A percentile compares a stretch with the other conserved stretches of the same genome.
These are phyloP conservation scores for Rhypophila decipiens DNA, from an alignment of 495 filamentous ascomycete genomes.

Conservation along the genomic window DNA sequence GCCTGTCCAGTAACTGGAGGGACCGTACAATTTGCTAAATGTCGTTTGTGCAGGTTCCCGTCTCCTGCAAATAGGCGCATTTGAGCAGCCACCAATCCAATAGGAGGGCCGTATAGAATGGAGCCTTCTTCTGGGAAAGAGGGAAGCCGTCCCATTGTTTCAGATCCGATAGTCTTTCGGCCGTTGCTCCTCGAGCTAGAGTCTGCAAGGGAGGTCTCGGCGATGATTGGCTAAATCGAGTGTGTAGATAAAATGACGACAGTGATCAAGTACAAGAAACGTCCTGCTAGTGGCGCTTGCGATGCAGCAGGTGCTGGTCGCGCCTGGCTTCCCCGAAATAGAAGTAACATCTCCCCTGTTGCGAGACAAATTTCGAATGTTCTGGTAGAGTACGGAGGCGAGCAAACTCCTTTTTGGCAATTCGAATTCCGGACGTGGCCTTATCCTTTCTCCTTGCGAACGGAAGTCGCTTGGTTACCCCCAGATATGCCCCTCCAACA, in stretches of 20 bases:
- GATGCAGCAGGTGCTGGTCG: neutral
- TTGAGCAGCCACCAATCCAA: slow-evolving; percentile 24
- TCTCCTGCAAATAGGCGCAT: slow-evolving; percentile 25
- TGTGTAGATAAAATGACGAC: slow-evolving; percentile 2
- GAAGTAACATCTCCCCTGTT: slow-evolving; percentile 2
- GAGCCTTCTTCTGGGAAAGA: slow-evolving; percentile 11
- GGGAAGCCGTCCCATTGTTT: slow-evolving; percentile 27
- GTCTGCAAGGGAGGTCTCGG: slow-evolving; percentile 2
- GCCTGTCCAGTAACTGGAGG: slow-evolving; percentile 10
- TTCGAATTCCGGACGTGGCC: no score
- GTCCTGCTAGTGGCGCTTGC: no score
- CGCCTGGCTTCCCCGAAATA: slow-evolving; percentile 2
- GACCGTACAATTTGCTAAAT: slow-evolving; percentile 17
- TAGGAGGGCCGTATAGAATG: slow-evolving; percentile 7
- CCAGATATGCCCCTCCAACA: no score
- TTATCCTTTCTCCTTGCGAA: no score
- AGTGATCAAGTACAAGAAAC: neutral
- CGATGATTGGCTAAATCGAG: slow-evolving; percentile 18
- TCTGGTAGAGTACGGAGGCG: neutral
- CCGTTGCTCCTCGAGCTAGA: slow-evolving; percentile 19
- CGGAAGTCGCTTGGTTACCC: no score
- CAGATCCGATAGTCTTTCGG: slow-evolving; percentile 29
- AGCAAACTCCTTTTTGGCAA: no score
- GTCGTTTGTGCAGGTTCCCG: slow-evolving; percentile 35
- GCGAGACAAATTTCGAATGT: slow-evolving; percentile 1